Evolutionary conservation across 2,329 filamentous ascomycete species (phyloP), one percentile per base, ranked within the genome.

Genomic region (Fusarium sp.): DNA sequence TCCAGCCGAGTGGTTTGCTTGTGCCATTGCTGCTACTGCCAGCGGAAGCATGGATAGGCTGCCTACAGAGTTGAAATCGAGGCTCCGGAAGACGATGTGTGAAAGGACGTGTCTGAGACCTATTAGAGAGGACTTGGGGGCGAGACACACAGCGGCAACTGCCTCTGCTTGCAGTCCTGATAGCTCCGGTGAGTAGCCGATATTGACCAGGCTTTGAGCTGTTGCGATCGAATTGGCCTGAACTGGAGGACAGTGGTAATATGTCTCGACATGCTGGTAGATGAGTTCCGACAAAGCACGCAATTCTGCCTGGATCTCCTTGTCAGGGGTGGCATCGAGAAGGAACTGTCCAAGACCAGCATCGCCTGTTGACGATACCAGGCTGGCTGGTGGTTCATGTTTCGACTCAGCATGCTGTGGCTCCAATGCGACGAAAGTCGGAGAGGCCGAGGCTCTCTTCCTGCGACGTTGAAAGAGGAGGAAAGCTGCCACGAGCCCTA

Each of bases 71-170:
- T 62, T 62, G 34, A 76, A 67, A 37, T 78, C 74, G 38, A 80
- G 73, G 67, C 78, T 81, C 15, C 61, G 70, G 47, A 83, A 80
- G 4, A 79, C 46, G 7, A 76, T 72, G 20, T 75, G 74, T 7
- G 78, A 74, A 31, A 83, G 75, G 56, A 82, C 73, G 62, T 82
- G 79, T n/a, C 77, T 77, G 1, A 83, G 73, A 2, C 75, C 78
- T 11, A 55, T 57, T 4, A 73, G 63, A 9, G 81, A 77, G 2
- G 75, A 80, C 8, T 62, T 67, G 2, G 77, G 75, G 6, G 77
- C 74, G 8, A 80, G 46, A 4, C 77, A 79, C 16, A 81, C 56
- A 8, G 72, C 57, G 3, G 74, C 74, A 8, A 81, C 60, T 2
- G 28, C 30, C 9, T 68, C 70, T 9, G 67, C 45, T 9, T 50